Base-by-base conservation (phyloP, 108 stramenopile genomes). In the Aureococcus anophagefferens region DNA sequence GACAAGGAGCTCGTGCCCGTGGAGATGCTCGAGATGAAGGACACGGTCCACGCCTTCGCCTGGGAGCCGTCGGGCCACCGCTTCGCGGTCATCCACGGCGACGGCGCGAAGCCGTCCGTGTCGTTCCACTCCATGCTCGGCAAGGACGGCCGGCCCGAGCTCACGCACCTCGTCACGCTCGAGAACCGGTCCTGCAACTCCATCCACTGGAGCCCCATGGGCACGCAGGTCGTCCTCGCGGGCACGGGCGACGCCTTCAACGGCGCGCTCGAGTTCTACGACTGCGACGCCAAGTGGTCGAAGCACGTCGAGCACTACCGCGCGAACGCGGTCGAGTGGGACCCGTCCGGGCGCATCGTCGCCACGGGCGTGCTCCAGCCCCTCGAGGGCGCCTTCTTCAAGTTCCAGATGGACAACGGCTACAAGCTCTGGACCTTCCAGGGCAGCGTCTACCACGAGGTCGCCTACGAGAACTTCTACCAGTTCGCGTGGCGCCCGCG, bases 381-480 rank as follows among this genome's bases (percentile, higher is more conserved):
- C 17, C 81, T 96, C 34, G 92, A 87, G 21, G 93, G 93, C 32
- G 90, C 90, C 29, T 92, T 94, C 83, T 96, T 91, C 82, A 94
- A 94, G 73, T 94, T 90, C 72, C 91, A 91, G 70, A 93, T 94
- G 93, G 95, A 96, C 88, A 96, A 96, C 75, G 95, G 95, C 33
- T 96, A 90, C 78, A 88, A 91, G 73, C 74, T 96, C 30, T 96
- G 92, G 92, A 88, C 90, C 32, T 96, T 96, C 86, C 95, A 96
- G 84, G 94, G 94, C 21, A 91, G 90, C 69, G 89, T 91, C 59
- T 79, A 93, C 45, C 76, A 81, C 68, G 91, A 93, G 66, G 75
- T 85, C 45, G 88, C 90, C 59, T 94, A 90, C 67, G 92, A 95
- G 71, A 91, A 90, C 51, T 96, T 98, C 75, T 96, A 95, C 72